Conservation (phyloP, 108 stramenopile genomes). For the Mediolabrus comicus region DNA sequence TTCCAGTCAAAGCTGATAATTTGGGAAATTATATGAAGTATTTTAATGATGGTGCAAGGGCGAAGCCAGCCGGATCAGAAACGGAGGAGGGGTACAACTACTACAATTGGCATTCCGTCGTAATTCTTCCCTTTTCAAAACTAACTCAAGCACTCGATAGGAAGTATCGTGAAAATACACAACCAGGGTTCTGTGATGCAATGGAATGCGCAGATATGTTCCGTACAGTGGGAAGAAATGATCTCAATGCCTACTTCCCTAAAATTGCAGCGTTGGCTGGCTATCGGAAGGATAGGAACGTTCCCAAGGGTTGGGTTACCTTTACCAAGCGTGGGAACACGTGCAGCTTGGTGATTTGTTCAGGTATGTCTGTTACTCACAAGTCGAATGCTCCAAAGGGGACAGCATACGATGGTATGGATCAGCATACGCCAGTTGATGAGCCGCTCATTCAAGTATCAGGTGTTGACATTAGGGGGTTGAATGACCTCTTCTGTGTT, state of each 20-base stretch:
- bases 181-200: not conserved
- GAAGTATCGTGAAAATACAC: not conserved
- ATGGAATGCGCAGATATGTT: too few species aligned
- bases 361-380: too few species aligned
- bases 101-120: not conserved
- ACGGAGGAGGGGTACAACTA: too few species aligned
- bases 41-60: not conserved
- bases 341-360: not conserved
- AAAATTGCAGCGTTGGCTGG: conserved; percentile 2
- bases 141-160: not conserved
- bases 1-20: not conserved
- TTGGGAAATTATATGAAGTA: not conserved
- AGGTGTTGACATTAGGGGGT: too few species aligned
- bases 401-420: too few species aligned
- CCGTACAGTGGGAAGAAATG: too few species aligned
- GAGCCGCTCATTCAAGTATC: too few species aligned
- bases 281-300: conserved; percentile 2
- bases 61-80: not conserved
- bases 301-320: not conserved
- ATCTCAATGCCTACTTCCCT: too few species aligned
- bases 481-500: too few species aligned
- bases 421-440: too few species aligned
- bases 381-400: not conserved
- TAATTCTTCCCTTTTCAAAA: not conserved
- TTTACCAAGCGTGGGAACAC: not conserved